A percentile compares a stretch with the other conserved stretches of the same genome.
These are phyloP conservation scores for Ramularia collo-cygni DNA, from an alignment of 2,329 filamentous ascomycete genomes.

Conservation along the genomic window DNA sequence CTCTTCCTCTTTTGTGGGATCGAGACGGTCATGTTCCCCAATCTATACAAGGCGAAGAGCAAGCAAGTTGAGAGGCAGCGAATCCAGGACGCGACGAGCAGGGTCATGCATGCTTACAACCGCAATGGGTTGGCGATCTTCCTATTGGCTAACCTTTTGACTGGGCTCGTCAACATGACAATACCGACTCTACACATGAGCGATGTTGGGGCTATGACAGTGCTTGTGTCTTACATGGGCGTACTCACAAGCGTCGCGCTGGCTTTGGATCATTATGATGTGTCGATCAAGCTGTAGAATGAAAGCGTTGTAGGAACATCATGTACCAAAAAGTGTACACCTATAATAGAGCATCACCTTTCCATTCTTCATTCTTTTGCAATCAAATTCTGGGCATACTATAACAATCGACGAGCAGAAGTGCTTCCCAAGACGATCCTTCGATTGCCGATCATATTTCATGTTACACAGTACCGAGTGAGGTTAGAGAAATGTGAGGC, in stretches of 20 bases:
- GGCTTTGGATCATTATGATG: slow-evolving; percentile 55
- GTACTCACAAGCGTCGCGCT: slow-evolving; percentile 62
- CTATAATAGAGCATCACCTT: too few species aligned
- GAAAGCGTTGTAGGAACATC: background rate
- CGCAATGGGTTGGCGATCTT: slow-evolving; percentile 82
- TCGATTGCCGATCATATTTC: too few species aligned
- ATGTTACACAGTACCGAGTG: too few species aligned
- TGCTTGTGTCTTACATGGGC: slow-evolving; percentile 67
- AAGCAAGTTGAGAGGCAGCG: slow-evolving; percentile 55
- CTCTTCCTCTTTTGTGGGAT: slow-evolving; percentile 70
- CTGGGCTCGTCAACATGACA: slow-evolving; percentile 81
- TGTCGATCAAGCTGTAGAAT: slow-evolving; percentile 62
- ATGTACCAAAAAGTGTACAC: background rate
- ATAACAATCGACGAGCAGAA: too few species aligned
- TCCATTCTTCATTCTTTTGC: too few species aligned
- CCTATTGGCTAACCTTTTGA: slow-evolving; percentile 79
- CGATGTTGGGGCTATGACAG: slow-evolving; percentile 59
- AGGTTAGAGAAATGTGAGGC: too few species aligned
- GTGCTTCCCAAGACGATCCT: too few species aligned
- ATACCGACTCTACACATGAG: slow-evolving; percentile 71
- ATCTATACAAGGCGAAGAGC: slow-evolving; percentile 53
- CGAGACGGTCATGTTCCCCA: slow-evolving; percentile 72
- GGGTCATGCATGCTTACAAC: slow-evolving; percentile 76
- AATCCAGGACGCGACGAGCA: slow-evolving; percentile 66
- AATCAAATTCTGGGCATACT: too few species aligned